Conservation (phyloP, 2,329 filamentous ascomycete genomes). For the Fusarium hainanense region DNA sequence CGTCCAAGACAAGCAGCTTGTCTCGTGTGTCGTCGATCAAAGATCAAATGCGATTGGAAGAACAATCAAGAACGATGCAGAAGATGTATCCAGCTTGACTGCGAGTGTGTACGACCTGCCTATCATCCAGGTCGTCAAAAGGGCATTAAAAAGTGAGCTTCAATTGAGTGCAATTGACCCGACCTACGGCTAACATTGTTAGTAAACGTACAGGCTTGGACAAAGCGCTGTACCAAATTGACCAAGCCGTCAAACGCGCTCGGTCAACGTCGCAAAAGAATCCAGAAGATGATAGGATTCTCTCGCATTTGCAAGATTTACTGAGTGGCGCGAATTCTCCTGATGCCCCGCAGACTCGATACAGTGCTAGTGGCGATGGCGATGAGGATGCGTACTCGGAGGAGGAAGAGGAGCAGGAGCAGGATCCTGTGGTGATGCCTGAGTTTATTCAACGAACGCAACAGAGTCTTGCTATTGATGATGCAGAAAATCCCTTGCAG, state of each 20-base stretch:
- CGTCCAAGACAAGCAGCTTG: conserved; percentile 64
- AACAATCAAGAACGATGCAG: conserved; percentile 65
- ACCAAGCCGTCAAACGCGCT: conserved; percentile 72
- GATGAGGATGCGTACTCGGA: conserved; percentile 50
- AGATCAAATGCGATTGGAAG: conserved; percentile 73
- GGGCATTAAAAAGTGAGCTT: conserved; percentile 77
- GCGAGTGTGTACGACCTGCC: conserved; percentile 75
- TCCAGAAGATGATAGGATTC: conserved; percentile 58
- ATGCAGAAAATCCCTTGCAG: conserved; percentile 80
- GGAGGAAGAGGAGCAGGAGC: conserved; percentile 48
- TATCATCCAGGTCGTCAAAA: conserved; percentile 80
- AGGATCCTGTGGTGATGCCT: conserved; percentile 40
- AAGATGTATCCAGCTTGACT: conserved; percentile 67
- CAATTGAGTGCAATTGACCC: not conserved
- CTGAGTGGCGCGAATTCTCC: conserved; percentile 48
- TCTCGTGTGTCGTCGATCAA: conserved; percentile 72
- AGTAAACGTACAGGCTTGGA: conserved; percentile 80
- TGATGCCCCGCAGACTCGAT: conserved; percentile 33
- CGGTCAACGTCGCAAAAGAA: conserved; percentile 56
- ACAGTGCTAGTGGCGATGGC: conserved; percentile 24
- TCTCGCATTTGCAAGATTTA: conserved; percentile 57
- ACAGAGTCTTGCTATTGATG: conserved; percentile 72
- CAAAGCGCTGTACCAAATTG: conserved; percentile 79
- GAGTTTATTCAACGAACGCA: conserved; percentile 50
- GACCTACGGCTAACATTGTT: conserved; percentile 11